Conservation (phyloP, 2,329 filamentous ascomycete species). For the Alternaria triticimaculans region DNA sequence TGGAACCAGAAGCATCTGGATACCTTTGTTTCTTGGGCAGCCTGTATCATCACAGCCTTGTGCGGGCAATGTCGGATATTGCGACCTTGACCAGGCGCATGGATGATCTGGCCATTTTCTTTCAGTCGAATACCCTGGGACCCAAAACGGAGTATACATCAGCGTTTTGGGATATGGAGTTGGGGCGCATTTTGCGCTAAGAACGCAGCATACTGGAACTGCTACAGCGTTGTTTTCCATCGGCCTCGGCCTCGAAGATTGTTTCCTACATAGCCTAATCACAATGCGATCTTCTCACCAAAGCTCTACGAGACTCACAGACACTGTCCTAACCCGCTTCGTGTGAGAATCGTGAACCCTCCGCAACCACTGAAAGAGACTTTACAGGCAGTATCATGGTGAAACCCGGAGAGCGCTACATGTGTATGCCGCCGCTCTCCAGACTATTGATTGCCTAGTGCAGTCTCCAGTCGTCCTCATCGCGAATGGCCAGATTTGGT, state of each 20-base stretch:
- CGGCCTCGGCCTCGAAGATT: constrained; percentile 1
- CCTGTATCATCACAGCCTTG: not conserved
- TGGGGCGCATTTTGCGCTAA: not conserved
- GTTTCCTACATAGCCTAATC: constrained; percentile 10
- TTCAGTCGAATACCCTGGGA: constrained; percentile 22
- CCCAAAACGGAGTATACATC: constrained; percentile 24
- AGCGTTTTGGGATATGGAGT: constrained; percentile 14
- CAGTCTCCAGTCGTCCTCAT: not conserved
- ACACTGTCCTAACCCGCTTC: not conserved
- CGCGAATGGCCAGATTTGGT: constrained; percentile 3
- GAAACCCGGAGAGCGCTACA: constrained; percentile 10
- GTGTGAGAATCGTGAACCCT: not conserved
- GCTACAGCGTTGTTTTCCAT: not conserved
- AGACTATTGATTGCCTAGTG: constrained; percentile 11
- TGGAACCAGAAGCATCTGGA: not conserved
- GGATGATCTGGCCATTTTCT: constrained; percentile 2
- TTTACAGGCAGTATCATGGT: constrained; percentile 1
- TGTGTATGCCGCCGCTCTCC: not conserved
- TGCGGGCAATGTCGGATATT: not conserved
- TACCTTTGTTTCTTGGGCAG: not conserved
- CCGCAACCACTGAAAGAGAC: not conserved
- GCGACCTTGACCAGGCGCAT: constrained; percentile 4
- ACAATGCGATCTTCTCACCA: not conserved
- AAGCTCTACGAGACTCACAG: not conserved
- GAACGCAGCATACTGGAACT: not conserved